Percentiles rank a stretch among this genome's conserved stretches.
Evolutionary conservation across 2,329 filamentous ascomycete genomes (phyloP).

Genomic region (Aaosphaeria pasadenensis): DNA sequence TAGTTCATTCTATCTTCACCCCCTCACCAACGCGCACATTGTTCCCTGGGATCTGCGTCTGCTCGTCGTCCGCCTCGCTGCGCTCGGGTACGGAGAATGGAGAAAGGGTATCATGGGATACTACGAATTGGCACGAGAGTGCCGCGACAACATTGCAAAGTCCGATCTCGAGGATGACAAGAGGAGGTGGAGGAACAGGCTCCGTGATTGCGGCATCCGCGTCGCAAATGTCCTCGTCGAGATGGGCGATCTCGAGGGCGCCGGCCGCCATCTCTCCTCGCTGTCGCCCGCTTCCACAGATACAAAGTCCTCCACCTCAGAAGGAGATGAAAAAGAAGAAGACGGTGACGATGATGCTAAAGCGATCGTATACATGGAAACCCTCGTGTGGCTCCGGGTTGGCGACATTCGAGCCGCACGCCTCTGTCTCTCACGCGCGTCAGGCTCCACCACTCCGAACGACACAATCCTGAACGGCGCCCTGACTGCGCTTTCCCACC

Average conservation of each 20-base stretch:
- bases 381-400: conserved; percentile 73
- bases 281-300: conserved; percentile 42
- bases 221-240: conserved; percentile 68
- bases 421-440: conserved; percentile 44
- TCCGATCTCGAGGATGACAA: conserved; percentile 48
- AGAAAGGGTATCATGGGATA: conserved; percentile 84
- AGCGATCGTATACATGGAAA: conserved; percentile 41
- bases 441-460: conserved; percentile 5
- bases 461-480: conserved; percentile 40
- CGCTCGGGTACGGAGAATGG: conserved; percentile 80
- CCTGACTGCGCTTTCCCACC: conserved; percentile 67
- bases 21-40: conserved; percentile 52
- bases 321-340: neutral
- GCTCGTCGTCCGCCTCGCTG: conserved; percentile 78
- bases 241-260: conserved; percentile 84
- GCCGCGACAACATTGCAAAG: conserved; percentile 56
- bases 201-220: conserved; percentile 70
- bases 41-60: conserved; percentile 87
- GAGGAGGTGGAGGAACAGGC: conserved; percentile 66
- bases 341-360: conserved; percentile 19
- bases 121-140: conserved; percentile 82
- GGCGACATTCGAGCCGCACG: conserved; percentile 72
- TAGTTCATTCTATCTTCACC: conserved; percentile 50
- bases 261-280: conserved; percentile 67
- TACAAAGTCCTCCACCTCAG: neutral